Evolutionary conservation across 768 basidiomycete genomes (phyloP), one percentile per base, ranked within the genome.

Genomic region (Termitomyces sp.): DNA sequence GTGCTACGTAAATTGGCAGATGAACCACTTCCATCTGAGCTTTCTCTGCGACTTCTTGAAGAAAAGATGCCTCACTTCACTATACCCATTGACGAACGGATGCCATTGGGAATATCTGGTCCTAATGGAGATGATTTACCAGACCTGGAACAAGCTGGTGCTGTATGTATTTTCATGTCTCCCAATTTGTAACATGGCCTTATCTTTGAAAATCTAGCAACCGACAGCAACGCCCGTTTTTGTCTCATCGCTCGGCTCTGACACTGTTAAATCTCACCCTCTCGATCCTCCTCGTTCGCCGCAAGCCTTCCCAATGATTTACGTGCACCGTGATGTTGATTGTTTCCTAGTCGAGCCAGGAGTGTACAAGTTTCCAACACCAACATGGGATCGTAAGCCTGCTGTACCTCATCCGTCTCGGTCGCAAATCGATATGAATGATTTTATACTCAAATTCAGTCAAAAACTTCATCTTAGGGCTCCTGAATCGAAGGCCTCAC

Each of bases 341-440:
- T n/a, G n/a, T 48, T 59, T 1, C 64, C 67, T 49, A 1, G 52
- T 9, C 9, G 49, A 52, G 25, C 28, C 52, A 19, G 54, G 59
- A n/a, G 21, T 52, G 9, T 66, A 59, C 35, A 63, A 50, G 10
- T 72, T 74, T 44, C 61, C 72, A 9, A n/a, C 66, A 0, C 70
- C 72, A 9, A 12, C 52, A 5, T 77, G 76, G 76, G 39, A 42
- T 44, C 71, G 74, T 11, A 65, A 49, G 43, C 65, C 71, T 14
- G 52, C 69, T 3, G 45, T 48, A 2, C 35, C 27, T 6, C 43
- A 45, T 1, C 42, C 30, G 4, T 2, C 21, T 28, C 56, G 45
- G 0, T 2, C 55, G 0, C 25, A 47, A 2, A 54, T 70, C 4
- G 66, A 72, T 25, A 56, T 74, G n/a, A 62, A 70, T 17, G 66